A percentile compares a stretch with the other conserved stretches of the same genome.
Evolutionary conservation across 169 alveolate genomes (phyloP).

Genomic region (Amoebophrya sp.): DNA sequence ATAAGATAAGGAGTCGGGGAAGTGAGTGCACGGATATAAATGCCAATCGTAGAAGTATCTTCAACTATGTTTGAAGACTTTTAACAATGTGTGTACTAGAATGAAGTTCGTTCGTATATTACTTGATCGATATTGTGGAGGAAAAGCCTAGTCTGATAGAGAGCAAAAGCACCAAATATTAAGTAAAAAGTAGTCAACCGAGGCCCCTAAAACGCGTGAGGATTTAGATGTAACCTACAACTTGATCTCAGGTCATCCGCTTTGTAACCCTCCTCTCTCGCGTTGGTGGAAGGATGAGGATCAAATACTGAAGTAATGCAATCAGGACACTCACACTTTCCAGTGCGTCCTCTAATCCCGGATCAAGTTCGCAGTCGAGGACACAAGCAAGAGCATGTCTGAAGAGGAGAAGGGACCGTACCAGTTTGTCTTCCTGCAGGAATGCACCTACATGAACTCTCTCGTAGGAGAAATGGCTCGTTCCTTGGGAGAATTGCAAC

Average conservation of each 20-base stretch:
- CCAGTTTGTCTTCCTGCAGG: constrained; percentile 85
- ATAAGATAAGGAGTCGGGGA: not conserved
- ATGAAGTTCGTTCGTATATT: not conserved
- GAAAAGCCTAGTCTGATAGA: too few species aligned
- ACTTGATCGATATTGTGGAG: not conserved
- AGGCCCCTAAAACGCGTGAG: too few species aligned
- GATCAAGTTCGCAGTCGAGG: constrained; percentile 73
- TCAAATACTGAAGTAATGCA: too few species aligned
- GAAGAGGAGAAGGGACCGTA: constrained; percentile 83
- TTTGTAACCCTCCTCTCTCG: too few species aligned
- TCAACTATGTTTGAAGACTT: too few species aligned
- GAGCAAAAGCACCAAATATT: too few species aligned
- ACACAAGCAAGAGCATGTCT: constrained; percentile 66
- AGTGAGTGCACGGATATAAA: not conserved
- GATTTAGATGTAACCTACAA: too few species aligned
- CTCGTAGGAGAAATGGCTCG: constrained; percentile 65
- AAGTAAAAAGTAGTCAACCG: too few species aligned
- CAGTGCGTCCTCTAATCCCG: too few species aligned
- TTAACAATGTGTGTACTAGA: not conserved
- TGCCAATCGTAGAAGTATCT: not conserved
- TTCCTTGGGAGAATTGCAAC: constrained; percentile 72
- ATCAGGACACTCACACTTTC: too few species aligned
- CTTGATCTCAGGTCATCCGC: too few species aligned
- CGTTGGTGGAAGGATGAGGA: too few species aligned
- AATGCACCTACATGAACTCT: constrained; percentile 71